These are phyloP conservation scores for Colletotrichum musicola DNA, from an alignment of 2,329 filamentous ascomycete genomes.

Conservation along the genomic window DNA sequence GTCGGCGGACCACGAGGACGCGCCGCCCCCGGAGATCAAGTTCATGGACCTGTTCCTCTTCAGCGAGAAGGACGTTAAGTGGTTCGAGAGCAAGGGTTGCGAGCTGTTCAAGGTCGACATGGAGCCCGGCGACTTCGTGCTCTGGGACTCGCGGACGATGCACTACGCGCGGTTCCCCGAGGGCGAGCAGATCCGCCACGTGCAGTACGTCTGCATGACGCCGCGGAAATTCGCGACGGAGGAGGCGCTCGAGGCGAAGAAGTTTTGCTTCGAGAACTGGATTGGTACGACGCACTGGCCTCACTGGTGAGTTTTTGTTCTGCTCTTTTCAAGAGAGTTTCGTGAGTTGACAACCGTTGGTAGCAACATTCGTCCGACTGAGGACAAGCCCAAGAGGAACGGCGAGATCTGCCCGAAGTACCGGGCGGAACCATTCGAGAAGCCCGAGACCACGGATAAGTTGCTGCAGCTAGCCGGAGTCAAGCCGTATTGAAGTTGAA, in stretches of 20 bases:
- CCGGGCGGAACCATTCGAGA: slow-evolving; percentile 45
- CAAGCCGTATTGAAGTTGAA: slow-evolving; percentile 22
- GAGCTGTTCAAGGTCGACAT: slow-evolving; percentile 40
- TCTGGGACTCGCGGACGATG: slow-evolving; percentile 49
- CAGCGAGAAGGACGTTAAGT: slow-evolving; percentile 50
- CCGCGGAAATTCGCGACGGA: slow-evolving; percentile 49
- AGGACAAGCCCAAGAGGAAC: slow-evolving; percentile 50
- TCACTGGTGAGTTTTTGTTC: slow-evolving; percentile 42
- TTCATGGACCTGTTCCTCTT: slow-evolving; percentile 58
- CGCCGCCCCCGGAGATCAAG: slow-evolving; percentile 47
- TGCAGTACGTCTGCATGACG: slow-evolving; percentile 54
- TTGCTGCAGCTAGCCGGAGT: slow-evolving; percentile 46
- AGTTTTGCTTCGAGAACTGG: slow-evolving; percentile 43
- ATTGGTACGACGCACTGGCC: slow-evolving; percentile 49
- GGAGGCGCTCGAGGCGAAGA: slow-evolving; percentile 42
- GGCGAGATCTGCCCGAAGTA: slow-evolving; percentile 52
- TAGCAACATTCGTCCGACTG: slow-evolving; percentile 51
- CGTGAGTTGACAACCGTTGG: background rate
- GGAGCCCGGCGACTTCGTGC: slow-evolving; percentile 45
- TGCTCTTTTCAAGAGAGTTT: too few species aligned
- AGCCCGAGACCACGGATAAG: slow-evolving; percentile 44
- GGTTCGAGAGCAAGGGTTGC: slow-evolving; percentile 41
- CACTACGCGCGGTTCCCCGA: slow-evolving; percentile 47
- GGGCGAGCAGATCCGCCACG: slow-evolving; percentile 50
- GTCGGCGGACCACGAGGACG: slow-evolving; percentile 45